Percentiles rank a stretch among this genome's conserved stretches.
These are phyloP conservation scores for Paecilomyces niveus DNA, from an alignment of 2,329 filamentous ascomycete genomes.

Conservation along the genomic window DNA sequence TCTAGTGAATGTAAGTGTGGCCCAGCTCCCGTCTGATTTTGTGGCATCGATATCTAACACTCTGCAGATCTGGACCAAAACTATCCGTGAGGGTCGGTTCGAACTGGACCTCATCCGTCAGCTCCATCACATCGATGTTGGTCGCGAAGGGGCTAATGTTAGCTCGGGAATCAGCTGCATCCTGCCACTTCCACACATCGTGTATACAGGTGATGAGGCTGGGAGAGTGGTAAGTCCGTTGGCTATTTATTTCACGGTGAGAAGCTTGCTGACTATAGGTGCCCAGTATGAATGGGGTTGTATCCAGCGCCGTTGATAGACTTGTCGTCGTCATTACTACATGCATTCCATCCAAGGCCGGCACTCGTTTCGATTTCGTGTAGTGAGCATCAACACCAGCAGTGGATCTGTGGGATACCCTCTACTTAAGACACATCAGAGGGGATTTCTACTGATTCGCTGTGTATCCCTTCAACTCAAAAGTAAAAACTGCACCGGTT, in stretches of 20 bases:
- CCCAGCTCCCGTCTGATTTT: not conserved
- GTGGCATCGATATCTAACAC: conserved; percentile 12
- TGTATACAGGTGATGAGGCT: conserved; percentile 93
- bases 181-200: conserved; percentile 68
- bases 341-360: not conserved
- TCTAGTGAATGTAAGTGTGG: conserved; percentile 59
- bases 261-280: conserved; percentile 11
- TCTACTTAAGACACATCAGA: not conserved
- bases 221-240: conserved; percentile 69
- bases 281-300: conserved; percentile 52
- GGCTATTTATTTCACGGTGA: not conserved
- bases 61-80: conserved; percentile 51
- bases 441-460: not conserved
- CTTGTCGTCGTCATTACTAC: not conserved
- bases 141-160: conserved; percentile 51
- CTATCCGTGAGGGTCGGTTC: conserved; percentile 59
- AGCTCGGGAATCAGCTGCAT: conserved; percentile 75
- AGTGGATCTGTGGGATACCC: not conserved
- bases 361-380: not conserved
- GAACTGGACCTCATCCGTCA: conserved; percentile 70
- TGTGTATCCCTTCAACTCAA: not conserved
- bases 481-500: not conserved
- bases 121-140: conserved; percentile 70
- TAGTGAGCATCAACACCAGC: not conserved
- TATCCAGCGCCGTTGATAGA: conserved; percentile 35